Evolutionary conservation across 371 early-diverging fungal genomes (phyloP).

Genomic region (Saksenaea vasiformis): DNA sequence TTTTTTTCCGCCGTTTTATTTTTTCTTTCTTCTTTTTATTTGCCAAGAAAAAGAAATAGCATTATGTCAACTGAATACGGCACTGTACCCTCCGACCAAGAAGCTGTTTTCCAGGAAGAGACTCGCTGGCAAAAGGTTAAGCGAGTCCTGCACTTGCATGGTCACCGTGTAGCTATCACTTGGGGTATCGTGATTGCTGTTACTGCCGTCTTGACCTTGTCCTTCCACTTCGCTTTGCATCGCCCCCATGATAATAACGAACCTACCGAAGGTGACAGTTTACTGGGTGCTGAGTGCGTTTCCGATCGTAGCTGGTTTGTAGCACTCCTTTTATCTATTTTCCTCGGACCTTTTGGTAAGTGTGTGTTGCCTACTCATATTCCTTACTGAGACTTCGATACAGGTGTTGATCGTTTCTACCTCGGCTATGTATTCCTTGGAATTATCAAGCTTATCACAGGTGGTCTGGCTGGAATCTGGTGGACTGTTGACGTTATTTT

Average conservation of each 20-base stretch:
- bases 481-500: slow-evolving; percentile 47
- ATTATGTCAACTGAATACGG: slow-evolving; percentile 44
- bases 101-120: slow-evolving; percentile 28
- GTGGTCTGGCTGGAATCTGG: slow-evolving; percentile 53
- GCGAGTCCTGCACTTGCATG: slow-evolving; percentile 33
- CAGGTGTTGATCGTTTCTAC: slow-evolving; percentile 66
- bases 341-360: slow-evolving; percentile 54
- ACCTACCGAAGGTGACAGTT: not conserved
- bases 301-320: slow-evolving; percentile 54
- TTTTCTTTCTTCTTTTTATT: slow-evolving; percentile 6
- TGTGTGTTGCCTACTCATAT: not conserved
- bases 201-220: slow-evolving; percentile 38
- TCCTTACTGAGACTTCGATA: not conserved
- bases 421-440: slow-evolving; percentile 59
- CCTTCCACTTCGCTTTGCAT: slow-evolving; percentile 31
- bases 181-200: slow-evolving; percentile 39
- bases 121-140: slow-evolving; percentile 35
- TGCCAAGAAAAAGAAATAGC: slow-evolving; percentile 2
- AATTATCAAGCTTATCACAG: slow-evolving; percentile 47
- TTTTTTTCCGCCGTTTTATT: slow-evolving; percentile 16
- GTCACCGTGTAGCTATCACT: slow-evolving; percentile 36
- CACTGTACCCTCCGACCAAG: slow-evolving; percentile 35
- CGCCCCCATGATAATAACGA: slow-evolving; percentile 16
- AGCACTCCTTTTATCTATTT: slow-evolving; percentile 48
- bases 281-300: slow-evolving; percentile 32